These are phyloP conservation scores for Candida ponderosae DNA, from an alignment of 805 yeast genomes.

Conservation along the genomic window DNA sequence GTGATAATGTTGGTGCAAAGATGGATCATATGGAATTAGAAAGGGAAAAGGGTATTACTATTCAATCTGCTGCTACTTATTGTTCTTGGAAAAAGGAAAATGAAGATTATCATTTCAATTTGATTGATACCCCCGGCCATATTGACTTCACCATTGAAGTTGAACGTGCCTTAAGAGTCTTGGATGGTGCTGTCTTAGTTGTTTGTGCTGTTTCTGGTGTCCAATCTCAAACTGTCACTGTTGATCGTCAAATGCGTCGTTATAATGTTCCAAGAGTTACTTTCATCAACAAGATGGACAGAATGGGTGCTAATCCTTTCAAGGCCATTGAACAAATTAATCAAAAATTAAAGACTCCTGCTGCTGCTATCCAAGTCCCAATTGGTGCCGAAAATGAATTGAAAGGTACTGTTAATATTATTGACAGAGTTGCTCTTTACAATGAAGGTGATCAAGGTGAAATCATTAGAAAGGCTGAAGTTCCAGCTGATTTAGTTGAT, in stretches of 20 bases:
- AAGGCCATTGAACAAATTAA: conserved; percentile 88
- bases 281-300: conserved; percentile 96
- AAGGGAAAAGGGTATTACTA: conserved; percentile 97
- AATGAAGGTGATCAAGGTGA: conserved; percentile 93
- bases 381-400: conserved; percentile 87
- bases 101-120: conserved; percentile 73
- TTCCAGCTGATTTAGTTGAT: conserved; percentile 76
- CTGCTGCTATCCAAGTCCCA: conserved; percentile 97
- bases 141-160: conserved; percentile 98
- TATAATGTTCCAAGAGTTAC: conserved; percentile 96
- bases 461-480: conserved; percentile 49
- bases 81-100: conserved; percentile 87
- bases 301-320: conserved; percentile 99
- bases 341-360: conserved; percentile 79
- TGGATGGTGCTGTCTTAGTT: conserved; percentile 97
- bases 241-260: conserved; percentile 97
- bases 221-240: conserved; percentile 97
- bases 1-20: conserved; percentile 97
- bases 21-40: conserved; percentile 99
- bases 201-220: conserved; percentile 99
- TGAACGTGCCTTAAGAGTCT: conserved; percentile 94
- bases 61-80: conserved; percentile 97
- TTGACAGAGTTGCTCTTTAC: conserved; percentile 79
- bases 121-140: conserved; percentile 98
- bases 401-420: conserved; percentile 85